Evolutionary conservation across 768 basidiomycete species (phyloP).

Genomic region (Hortiboletus campestris): DNA sequence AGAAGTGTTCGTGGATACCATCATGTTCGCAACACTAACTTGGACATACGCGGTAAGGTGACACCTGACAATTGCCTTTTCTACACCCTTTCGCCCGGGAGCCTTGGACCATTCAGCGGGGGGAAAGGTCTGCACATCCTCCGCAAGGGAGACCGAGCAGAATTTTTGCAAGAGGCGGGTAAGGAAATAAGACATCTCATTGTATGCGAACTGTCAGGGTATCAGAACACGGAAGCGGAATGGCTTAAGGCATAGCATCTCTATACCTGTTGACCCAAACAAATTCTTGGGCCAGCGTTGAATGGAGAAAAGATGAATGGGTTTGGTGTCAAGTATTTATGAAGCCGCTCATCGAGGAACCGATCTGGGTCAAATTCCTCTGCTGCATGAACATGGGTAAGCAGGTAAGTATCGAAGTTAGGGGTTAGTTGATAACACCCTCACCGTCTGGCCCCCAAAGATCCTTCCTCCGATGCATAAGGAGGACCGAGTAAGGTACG

Average conservation of each 20-base stretch:
- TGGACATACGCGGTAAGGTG: constrained; percentile 56
- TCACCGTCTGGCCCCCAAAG: constrained; percentile 70
- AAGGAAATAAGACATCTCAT: constrained; percentile 63
- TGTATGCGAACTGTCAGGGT: constrained; percentile 55
- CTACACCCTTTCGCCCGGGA: constrained; percentile 39
- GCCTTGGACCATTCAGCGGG: constrained; percentile 44
- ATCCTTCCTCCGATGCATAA: constrained; percentile 63
- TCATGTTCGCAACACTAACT: constrained; percentile 29
- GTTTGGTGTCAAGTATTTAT: constrained; percentile 54
- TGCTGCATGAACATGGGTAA: constrained; percentile 34
- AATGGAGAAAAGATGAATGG: constrained; percentile 50
- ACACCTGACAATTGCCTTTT: constrained; percentile 43
- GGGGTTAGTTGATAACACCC: background rate
- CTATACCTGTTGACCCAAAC: constrained; percentile 37
- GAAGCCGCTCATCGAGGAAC: constrained; percentile 59
- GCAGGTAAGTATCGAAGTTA: background rate
- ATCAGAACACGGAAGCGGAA: background rate
- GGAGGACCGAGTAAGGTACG: constrained; percentile 43
- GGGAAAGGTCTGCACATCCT: constrained; percentile 44
- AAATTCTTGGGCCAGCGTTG: constrained; percentile 40
- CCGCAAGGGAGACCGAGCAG: constrained; percentile 42
- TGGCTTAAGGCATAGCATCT: background rate
- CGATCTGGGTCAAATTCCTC: constrained; percentile 63
- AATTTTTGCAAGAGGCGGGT: constrained; percentile 58
- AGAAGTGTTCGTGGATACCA: background rate